Evolutionary conservation across 176 grass and related monocot genomes (phyloP).

Genomic region (Microstegium vimineum): DNA sequence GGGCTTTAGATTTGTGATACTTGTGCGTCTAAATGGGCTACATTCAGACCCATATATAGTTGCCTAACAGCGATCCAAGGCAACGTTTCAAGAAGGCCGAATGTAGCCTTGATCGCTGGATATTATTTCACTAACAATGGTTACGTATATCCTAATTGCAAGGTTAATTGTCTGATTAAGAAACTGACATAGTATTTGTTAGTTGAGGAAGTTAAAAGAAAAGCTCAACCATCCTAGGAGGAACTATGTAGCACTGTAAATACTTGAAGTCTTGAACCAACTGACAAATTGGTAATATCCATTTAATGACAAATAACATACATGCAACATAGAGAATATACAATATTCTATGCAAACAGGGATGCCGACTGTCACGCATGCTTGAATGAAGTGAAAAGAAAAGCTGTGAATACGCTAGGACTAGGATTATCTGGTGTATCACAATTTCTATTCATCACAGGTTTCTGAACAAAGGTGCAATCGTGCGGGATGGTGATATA

Average conservation of each 20-base stretch:
- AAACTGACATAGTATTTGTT: background rate
- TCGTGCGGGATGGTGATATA: slow-evolving; percentile 50
- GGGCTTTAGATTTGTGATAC: too few species aligned
- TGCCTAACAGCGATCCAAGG: too few species aligned
- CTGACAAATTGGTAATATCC: background rate
- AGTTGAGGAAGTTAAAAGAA: background rate
- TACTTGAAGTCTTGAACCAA: background rate
- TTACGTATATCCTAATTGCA: background rate
- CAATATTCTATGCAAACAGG: background rate
- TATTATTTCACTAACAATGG: background rate
- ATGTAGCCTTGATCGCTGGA: too few species aligned
- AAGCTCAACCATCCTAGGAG: too few species aligned
- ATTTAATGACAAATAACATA: background rate
- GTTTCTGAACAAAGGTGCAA: slow-evolving; percentile 69
- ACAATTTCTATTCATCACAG: slow-evolving; percentile 30
- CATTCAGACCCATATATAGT: too few species aligned
- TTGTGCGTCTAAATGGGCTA: too few species aligned
- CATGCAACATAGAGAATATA: background rate
- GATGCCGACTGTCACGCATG: background rate
- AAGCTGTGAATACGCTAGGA: too few species aligned
- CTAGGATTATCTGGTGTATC: too few species aligned
- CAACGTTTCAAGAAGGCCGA: too few species aligned
- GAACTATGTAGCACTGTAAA: background rate
- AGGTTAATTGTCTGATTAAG: background rate
- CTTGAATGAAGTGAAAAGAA: slow-evolving; percentile 10